Conservation (phyloP, 2,329 filamentous ascomycete genomes). For the Penicillium sp. region DNA sequence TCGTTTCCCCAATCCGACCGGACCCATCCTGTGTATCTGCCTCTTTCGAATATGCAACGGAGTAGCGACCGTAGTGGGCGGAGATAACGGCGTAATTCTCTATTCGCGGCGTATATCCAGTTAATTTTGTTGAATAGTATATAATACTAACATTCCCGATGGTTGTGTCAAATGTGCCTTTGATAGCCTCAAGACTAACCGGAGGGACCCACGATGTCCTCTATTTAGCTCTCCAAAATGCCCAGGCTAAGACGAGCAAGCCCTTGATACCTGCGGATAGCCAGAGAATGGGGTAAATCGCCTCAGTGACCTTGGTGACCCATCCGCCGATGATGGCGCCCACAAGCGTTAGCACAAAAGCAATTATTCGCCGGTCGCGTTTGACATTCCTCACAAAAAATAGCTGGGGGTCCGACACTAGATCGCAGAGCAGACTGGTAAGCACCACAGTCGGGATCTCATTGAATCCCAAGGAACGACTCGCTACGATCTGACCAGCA, state of each 20-base stretch:
- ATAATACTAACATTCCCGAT: neutral
- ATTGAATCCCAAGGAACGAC: slow-evolving; percentile 27
- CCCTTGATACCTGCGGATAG: slow-evolving; percentile 26
- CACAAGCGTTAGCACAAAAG: slow-evolving; percentile 25
- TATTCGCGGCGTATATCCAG: neutral
- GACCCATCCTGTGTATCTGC: neutral
- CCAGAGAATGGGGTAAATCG: slow-evolving; percentile 26
- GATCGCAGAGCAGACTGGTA: slow-evolving; percentile 25
- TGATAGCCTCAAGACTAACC: no score
- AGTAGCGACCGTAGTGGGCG: neutral
- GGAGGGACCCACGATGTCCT: neutral
- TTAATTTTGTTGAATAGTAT: neutral
- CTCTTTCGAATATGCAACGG: neutral
- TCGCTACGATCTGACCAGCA: slow-evolving; percentile 31
- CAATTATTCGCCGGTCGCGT: slow-evolving; percentile 28
- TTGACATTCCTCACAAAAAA: slow-evolving; percentile 28
- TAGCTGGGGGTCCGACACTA: slow-evolving; percentile 29
- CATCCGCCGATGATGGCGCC: slow-evolving; percentile 30
- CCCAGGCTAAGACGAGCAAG: slow-evolving; percentile 19
- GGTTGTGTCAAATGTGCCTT: no score
- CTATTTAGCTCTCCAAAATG: slow-evolving; percentile 19
- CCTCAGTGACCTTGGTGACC: slow-evolving; percentile 26
- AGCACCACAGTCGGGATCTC: slow-evolving; percentile 36
- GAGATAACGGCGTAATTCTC: neutral
- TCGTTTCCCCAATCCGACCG: neutral